Percentiles rank a stretch among this genome's conserved stretches.
Conservation (phyloP, 345 rosid genomes). For the Eucalyptus curtisii region DNA sequence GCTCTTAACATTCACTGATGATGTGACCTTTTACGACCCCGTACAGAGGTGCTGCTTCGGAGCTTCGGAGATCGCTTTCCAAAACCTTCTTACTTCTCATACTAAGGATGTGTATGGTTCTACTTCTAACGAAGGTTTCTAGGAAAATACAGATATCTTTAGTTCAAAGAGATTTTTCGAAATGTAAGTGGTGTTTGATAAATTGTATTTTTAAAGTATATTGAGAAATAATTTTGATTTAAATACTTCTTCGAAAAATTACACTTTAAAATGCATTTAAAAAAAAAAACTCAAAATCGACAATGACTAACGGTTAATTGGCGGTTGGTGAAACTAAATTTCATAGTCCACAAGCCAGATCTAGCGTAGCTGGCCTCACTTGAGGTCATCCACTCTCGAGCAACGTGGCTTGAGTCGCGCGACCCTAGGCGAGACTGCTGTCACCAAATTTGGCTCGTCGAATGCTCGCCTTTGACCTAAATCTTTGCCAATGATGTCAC, state of each 20-base stretch:
- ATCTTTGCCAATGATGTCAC: too few relatives aligned
- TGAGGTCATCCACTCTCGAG: not conserved
- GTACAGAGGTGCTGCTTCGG: not conserved
- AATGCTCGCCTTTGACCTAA: too few relatives aligned
- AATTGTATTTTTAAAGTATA: too few relatives aligned
- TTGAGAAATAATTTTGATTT: not conserved
- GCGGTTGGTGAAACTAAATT: not conserved
- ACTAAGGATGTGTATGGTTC: too few relatives aligned
- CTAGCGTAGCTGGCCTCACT: not conserved
- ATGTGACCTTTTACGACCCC: not conserved
- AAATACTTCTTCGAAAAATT: too few relatives aligned
- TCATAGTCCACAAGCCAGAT: too few relatives aligned
- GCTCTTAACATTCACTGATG: not conserved
- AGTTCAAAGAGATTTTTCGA: too few relatives aligned
- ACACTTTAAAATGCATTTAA: not conserved
- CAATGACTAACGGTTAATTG: not conserved
- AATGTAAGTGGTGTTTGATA: not conserved
- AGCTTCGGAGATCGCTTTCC: not conserved
- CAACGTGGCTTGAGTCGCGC: rapidly evolving
- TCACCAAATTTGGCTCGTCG: rapidly evolving
- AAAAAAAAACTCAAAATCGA: too few relatives aligned
- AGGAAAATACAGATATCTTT: too few relatives aligned
- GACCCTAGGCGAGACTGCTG: too few relatives aligned
- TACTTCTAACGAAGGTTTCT: not conserved
- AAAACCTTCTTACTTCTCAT: not conserved